phyloP scores from a whole-genome alignment of 2,329 filamentous ascomycete species.

The Ophiosphaerella herpotricha region DNA sequence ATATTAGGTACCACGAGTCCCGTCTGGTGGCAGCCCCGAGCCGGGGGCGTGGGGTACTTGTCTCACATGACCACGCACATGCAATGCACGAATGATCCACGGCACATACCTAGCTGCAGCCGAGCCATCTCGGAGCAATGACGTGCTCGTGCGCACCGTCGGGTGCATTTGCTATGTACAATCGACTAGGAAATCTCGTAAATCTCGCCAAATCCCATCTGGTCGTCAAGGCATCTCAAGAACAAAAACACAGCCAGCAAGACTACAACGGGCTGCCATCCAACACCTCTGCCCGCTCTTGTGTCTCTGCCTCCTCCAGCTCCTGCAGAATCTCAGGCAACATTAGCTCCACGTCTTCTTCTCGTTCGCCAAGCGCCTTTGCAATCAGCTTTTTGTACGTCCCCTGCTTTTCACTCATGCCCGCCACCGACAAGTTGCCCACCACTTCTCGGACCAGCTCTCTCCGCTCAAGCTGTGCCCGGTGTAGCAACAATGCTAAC shows the following conservation, averaged over 20 bases:
- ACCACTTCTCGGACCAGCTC: slow-evolving; percentile 70
- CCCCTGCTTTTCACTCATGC: slow-evolving; percentile 73
- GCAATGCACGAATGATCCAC: neutral
- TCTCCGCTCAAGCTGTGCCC: slow-evolving; percentile 64
- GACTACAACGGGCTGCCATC: slow-evolving; percentile 37
- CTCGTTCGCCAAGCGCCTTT: slow-evolving; percentile 69
- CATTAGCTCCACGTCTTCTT: slow-evolving; percentile 70
- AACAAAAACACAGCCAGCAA: neutral
- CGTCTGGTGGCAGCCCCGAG: too few relatives aligned
- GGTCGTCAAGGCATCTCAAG: neutral
- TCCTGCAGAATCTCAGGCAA: slow-evolving; percentile 56
- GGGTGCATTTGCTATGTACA: neutral
- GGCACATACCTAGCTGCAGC: neutral
- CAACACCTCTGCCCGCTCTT: slow-evolving; percentile 41
- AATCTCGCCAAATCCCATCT: neutral
- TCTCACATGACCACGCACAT: slow-evolving; percentile 2
- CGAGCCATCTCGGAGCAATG: neutral
- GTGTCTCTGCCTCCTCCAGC: slow-evolving; percentile 53
- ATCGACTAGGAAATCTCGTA: slow-evolving; percentile 7
- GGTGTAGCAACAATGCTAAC: slow-evolving; percentile 63
- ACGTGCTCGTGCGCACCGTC: slow-evolving; percentile 4
- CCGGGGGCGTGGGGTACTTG: slow-evolving; percentile 1
- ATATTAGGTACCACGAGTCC: neutral
- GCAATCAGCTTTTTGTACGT: slow-evolving; percentile 73
- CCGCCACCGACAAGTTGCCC: slow-evolving; percentile 68